phyloP scores from a whole-genome alignment of 148 eudicot genomes.

The Dysphania ambrosioides region DNA sequence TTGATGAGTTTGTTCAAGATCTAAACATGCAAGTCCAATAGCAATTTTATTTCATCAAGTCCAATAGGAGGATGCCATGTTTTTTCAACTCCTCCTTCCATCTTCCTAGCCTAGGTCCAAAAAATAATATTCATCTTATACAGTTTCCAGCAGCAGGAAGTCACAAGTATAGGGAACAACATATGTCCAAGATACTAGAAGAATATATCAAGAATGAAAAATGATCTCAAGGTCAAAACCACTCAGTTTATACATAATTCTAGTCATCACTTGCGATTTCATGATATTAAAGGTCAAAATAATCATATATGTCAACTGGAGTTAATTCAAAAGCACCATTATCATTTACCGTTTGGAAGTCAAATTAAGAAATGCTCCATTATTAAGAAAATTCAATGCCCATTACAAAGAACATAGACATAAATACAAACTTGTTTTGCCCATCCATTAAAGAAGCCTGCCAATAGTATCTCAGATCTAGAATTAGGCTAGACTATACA shows the following conservation, averaged over 20 bases:
- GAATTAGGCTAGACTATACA: slow-evolving; percentile 73
- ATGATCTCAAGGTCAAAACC: not conserved
- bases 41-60: not conserved
- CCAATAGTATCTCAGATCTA: slow-evolving; percentile 78
- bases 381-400: not conserved
- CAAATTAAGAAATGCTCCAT: not conserved
- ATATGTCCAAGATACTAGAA: not conserved
- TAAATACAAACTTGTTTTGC: slow-evolving; percentile 56
- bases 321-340: not conserved
- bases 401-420: not conserved
- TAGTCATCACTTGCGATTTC: not conserved
- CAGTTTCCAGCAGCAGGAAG: not conserved
- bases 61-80: not conserved
- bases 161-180: not conserved
- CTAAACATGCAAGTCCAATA: not conserved
- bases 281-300: not conserved
- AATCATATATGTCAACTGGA: not conserved
- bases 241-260: not conserved
- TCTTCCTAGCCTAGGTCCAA: not conserved
- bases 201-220: not conserved
- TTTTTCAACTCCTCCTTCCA: not conserved
- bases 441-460: slow-evolving; percentile 95
- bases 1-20: no score
- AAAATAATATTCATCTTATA: no score
- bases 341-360: not conserved